Evolutionary conservation across 2,329 filamentous ascomycete species (phyloP).

Genomic region (Botryotinia convoluta): DNA sequence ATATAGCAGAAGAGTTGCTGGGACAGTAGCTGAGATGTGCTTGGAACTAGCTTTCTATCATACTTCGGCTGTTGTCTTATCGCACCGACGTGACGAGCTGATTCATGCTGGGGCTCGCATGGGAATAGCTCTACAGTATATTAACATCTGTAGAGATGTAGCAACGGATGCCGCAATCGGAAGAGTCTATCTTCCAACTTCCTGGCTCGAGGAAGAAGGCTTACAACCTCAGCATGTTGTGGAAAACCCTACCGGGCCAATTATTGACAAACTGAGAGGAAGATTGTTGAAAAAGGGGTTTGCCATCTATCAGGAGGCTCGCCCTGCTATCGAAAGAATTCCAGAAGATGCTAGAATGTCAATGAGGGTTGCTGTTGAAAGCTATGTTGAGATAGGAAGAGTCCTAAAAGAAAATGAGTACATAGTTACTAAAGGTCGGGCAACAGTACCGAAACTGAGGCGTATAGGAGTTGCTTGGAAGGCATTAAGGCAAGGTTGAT

Average conservation of each 20-base stretch:
- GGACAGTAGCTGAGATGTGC: conserved; percentile 68
- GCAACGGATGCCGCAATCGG: conserved; percentile 61
- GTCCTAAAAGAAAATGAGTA: conserved; percentile 49
- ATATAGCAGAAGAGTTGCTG: conserved; percentile 68
- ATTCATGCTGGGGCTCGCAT: conserved; percentile 59
- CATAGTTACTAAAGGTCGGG: conserved; percentile 43
- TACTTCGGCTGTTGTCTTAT: conserved; percentile 27
- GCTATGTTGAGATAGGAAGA: conserved; percentile 72
- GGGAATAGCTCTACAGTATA: conserved; percentile 73
- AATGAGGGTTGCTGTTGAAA: conserved; percentile 68
- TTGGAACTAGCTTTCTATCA: conserved; percentile 65
- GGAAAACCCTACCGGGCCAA: conserved; percentile 46
- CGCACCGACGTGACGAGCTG: conserved; percentile 43
- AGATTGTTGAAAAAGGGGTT: conserved; percentile 61
- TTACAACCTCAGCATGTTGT: conserved; percentile 55
- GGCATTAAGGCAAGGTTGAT: conserved; percentile 43
- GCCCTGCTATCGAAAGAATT: conserved; percentile 57
- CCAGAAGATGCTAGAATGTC: conserved; percentile 59
- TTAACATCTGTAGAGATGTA: conserved; percentile 76
- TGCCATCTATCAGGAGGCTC: conserved; percentile 53
- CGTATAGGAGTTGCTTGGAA: conserved; percentile 58
- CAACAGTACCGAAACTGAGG: conserved; percentile 46
- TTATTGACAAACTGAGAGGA: conserved; percentile 50
- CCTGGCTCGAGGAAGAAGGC: conserved; percentile 60
- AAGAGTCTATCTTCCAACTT: conserved; percentile 65